Base-by-base conservation (phyloP, 768 basidiomycete species). In the Ephemerocybe angulata region DNA sequence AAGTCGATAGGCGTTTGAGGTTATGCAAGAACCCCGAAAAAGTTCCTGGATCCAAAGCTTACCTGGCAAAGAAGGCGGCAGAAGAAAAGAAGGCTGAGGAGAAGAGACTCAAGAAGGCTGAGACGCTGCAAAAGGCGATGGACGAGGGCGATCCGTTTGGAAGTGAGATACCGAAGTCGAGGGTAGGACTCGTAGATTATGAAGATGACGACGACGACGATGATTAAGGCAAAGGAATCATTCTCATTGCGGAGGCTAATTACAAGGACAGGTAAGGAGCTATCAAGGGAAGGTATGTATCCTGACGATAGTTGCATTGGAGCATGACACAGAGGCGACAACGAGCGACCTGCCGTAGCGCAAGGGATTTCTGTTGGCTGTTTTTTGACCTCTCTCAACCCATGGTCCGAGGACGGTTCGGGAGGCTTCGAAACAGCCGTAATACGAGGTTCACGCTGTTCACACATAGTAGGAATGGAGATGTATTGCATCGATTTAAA, bases 11-110 rank as follows among this genome's bases (percentile, higher is more conserved):
- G 65, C 78, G 93, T 42, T 74, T 99, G 43, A 87, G 84, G 63
- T 64, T 88, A 33, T 98, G 96, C 76, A 91, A 93, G 67, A 98
- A 99, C 63, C 97, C 97, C 4, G 94, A 96, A 70, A 97, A 95
- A 69, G 86, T 96, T 4, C 84, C 86, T 12, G 94, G 93, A n/a
- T 96, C 86, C 58, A 86, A 83, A 57, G 88, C 90, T 2, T 93
- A 88, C 67, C 67, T 86, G 24, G 81, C 82, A 21, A 85, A 84
- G 66, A 85, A 83, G 60, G 82, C 77, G n/a, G 86, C 84, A 60
- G 84, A 85, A 54, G 89, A 90, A 62, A 81, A 74, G 52, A 80
- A 78, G 62, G 86, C 85, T 1, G 83, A 83, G 58, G 82, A 80
- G 56, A 93, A 89, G 67, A 76, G 90, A 53, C 78, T 68, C 41